Evolutionary conservation across 2,329 filamentous ascomycete genomes (phyloP), one percentile per base, ranked within the genome.

Genomic region (Trichoderma koningii): DNA sequence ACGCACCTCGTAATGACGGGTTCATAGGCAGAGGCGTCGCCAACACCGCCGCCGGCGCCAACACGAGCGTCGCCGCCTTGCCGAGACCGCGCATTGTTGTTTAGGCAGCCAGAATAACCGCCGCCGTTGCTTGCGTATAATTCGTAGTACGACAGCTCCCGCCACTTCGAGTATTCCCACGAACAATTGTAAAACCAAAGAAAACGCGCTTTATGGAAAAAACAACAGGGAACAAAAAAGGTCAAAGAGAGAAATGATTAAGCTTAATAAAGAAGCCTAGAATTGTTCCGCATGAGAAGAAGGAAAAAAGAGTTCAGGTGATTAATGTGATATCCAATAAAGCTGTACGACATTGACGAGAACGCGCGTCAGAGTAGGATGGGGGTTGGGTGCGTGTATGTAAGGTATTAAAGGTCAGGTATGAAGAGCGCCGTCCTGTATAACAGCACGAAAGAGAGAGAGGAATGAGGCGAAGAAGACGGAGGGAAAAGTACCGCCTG

Each of bases 241-340:
- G 3, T 44, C 7, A 30, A 45, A 45, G 41, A 28, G 34, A 26
- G 12, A 60, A 30, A 38, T 23, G 38, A 44, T 45, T 64, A 57
- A 63, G 60, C 60, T 63, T 63, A 63, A 63, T 38, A 47, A 55
- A 63, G 60, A 63, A 55, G 60, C 50, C 60, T 63, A 63, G 60
- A 47, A 47, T 44, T 45, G 41, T 41, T 47, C 50, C 60, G 50
- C 60, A 2, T 12, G 12, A 3, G 9, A 62, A 62, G 23, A 19
- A 51, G n/a, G 4, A 17, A 52, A 52, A 42, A n/a, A 52, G 26
- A 52, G 30, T 34, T 34, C 34, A 38, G 28, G 34, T 38, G 3
- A 48, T 26, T 19, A 19, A 34, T 19, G 9, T n/a, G 10, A 14
- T 38, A 6, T 6, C 17, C 44, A 38, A 38, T 23, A 38, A 48